Conservation (phyloP, 495 filamentous ascomycete species). For the Penicillium desertorum region DNA sequence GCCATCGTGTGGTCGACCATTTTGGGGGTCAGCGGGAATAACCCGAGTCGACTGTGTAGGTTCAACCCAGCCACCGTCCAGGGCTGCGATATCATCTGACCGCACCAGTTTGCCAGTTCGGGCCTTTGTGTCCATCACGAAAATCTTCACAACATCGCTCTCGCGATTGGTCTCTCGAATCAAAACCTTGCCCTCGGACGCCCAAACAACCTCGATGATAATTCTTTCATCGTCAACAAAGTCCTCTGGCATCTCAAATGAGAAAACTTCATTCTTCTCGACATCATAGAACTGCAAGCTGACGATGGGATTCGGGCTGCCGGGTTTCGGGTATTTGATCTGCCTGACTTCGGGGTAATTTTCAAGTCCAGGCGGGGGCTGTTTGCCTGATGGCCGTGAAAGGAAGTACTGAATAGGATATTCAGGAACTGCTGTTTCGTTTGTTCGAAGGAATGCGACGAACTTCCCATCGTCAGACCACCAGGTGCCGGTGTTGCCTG, state of each 20-base stretch:
- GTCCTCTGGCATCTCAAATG: constrained; percentile 71
- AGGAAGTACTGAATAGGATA: constrained; percentile 95
- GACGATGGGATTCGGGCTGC: constrained; percentile 88
- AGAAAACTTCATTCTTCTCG: constrained; percentile 73
- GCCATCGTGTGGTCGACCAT: constrained; percentile 76
- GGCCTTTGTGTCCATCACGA: constrained; percentile 75
- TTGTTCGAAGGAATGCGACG: constrained; percentile 86
- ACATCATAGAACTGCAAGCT: constrained; percentile 87
- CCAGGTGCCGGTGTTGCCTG: constrained; percentile 82
- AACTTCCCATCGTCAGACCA: constrained; percentile 87
- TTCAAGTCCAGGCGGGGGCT: constrained; percentile 71
- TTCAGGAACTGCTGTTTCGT: constrained; percentile 87
- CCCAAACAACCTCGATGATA: constrained; percentile 94
- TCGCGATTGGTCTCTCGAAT: constrained; percentile 92
- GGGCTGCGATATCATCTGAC: constrained; percentile 68
- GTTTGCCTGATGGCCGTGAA: constrained; percentile 76
- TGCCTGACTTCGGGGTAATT: constrained; percentile 85
- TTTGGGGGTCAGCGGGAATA: constrained; percentile 78
- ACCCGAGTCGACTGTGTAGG: constrained; percentile 82
- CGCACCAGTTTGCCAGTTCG: constrained; percentile 79
- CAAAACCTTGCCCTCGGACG: constrained; percentile 70
- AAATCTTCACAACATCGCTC: constrained; percentile 82
- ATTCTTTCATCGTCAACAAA: constrained; percentile 80
- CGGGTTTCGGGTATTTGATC: constrained; percentile 98
- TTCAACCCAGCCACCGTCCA: constrained; percentile 98